Percentiles rank a stretch among this genome's conserved stretches.
Conservation (phyloP, 2,329 filamentous ascomycete species). For the Cladorrhinum sp. region DNA sequence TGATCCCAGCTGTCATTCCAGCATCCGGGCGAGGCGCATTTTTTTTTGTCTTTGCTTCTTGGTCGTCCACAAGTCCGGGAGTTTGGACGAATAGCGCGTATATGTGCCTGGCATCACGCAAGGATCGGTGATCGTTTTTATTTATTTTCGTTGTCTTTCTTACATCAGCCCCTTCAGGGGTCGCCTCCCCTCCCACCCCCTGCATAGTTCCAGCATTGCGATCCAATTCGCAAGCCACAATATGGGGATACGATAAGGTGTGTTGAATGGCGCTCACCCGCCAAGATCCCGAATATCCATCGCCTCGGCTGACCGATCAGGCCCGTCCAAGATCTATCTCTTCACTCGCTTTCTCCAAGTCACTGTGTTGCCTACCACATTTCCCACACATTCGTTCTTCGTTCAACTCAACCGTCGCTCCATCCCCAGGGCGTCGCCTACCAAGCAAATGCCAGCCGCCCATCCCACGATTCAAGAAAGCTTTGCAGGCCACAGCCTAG, state of each 20-base stretch:
- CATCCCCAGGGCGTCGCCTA: neutral
- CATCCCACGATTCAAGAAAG: neutral
- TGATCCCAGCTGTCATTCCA: neutral
- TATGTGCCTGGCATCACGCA: neutral
- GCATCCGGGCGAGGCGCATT: neutral
- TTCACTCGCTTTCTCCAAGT: neutral
- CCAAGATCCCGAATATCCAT: neutral
- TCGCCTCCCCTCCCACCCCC: too few species aligned
- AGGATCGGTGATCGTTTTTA: neutral
- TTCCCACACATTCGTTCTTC: neutral
- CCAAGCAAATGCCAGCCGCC: neutral
- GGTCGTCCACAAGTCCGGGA: neutral
- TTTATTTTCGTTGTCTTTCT: neutral
- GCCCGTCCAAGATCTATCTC: neutral
- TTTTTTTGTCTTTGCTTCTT: neutral
- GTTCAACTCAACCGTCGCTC: neutral
- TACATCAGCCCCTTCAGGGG: neutral
- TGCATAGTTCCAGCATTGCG: neutral
- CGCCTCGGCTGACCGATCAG: neutral
- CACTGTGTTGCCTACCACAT: neutral
- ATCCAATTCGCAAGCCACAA: neutral
- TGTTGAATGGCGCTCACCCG: neutral
- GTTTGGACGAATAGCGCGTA: neutral
- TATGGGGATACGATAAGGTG: neutral
- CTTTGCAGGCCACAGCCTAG: neutral